These are phyloP conservation scores for Starmerella powellii DNA, from an alignment of 805 yeast species.

Conservation along the genomic window DNA sequence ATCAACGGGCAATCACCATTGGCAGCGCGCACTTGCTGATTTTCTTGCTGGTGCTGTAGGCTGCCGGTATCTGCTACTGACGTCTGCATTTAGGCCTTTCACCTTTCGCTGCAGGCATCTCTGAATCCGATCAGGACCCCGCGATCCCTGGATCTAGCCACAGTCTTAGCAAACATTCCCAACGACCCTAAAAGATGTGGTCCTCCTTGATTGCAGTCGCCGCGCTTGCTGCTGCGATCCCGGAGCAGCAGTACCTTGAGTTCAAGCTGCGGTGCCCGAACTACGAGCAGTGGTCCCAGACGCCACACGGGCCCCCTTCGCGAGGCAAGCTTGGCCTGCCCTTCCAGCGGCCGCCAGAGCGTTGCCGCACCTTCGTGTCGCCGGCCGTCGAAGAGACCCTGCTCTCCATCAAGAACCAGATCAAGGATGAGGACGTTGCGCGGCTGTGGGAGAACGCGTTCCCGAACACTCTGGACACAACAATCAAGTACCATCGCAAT, in stretches of 20 bases:
- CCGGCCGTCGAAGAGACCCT: constrained; percentile 50
- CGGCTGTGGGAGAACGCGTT: constrained; percentile 68
- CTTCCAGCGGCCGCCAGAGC: constrained; percentile 58
- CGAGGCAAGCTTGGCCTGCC: constrained; percentile 48
- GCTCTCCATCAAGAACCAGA: constrained; percentile 37
- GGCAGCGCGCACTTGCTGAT: too few relatives aligned
- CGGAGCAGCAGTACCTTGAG: neutral
- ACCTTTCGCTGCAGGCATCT: too few relatives aligned
- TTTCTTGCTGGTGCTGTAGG: too few relatives aligned
- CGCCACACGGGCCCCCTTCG: constrained; percentile 45
- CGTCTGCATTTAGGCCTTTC: too few relatives aligned
- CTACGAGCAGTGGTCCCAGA: constrained; percentile 48
- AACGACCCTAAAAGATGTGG: too few relatives aligned
- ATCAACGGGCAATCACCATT: too few relatives aligned
- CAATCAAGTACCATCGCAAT: constrained; percentile 55
- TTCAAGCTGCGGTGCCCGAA: constrained; percentile 38
- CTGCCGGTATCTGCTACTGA: too few relatives aligned
- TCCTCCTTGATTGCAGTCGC: too few relatives aligned
- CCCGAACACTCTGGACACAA: constrained; percentile 82
- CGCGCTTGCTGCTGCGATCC: neutral
- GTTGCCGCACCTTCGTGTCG: constrained; percentile 65
- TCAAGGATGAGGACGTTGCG: constrained; percentile 55
- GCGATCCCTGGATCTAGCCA: too few relatives aligned
- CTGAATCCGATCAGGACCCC: too few relatives aligned
- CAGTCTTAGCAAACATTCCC: too few relatives aligned